Base-by-base conservation (phyloP, 805 yeast species). In the Sungouiozyma intestinalis region DNA sequence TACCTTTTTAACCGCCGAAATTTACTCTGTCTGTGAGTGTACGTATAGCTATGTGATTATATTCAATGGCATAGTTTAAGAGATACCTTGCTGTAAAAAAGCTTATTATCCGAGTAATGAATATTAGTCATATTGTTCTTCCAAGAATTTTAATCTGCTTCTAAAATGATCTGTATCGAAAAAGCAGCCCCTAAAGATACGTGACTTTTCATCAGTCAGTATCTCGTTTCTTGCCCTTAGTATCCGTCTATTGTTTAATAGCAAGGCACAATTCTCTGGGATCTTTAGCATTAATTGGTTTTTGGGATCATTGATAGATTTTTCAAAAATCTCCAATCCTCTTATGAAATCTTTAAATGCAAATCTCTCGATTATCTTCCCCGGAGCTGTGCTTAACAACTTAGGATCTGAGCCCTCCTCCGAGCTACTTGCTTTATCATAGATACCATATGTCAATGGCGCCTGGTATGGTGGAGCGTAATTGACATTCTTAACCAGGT, bases 391-490 rank as follows among this genome's bases (percentile, higher is more conserved):
- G 4, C 37, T 16, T 3, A 42, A 36, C 37, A 48, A 42, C 21
- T 49, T 42, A 19, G 58, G 50, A n/a, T 49, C 43, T n/a, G 45
- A 45, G 3, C 46, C 39, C 3, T 35, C 48, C 11, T 53, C 53
- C 11, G 46, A 43, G 11, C 51, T 48, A 34, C 46, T 47, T 16
- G 49, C 41, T 27, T 64, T 60, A 13, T 61, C 62, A 15, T 69
- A 66, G n/a, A 74, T 69, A 16, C 77, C 78, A 42, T 62, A 63
- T 48, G 81, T 85, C 44, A 77, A 74, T 1, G 90, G 90, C 0
- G 84, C 90, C 54, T 83, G 94, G 64, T 81, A 82, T 9, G 88
- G 90, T 2, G 94, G 92, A 0, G 90, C 77, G 58, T 82, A 83
- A 54, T 80, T 81, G 16, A 81, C 73, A 41, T 73, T 78, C 49